phyloP scores from a whole-genome alignment of 1,139 yeast genomes.

The Sugiyamaella neomexicana region DNA sequence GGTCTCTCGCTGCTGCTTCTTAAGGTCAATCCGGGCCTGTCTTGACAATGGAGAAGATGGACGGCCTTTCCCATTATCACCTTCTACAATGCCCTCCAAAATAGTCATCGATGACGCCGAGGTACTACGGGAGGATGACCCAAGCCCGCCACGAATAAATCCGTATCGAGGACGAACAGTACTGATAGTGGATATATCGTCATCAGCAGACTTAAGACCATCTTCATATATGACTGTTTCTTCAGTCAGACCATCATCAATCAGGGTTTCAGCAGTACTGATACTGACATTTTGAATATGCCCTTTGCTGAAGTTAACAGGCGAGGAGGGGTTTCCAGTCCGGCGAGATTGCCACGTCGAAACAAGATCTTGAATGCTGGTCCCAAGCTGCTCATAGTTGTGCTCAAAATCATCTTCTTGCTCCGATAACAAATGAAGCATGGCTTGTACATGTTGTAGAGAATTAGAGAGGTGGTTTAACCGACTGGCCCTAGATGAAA shows the following conservation, averaged over 20 bases:
- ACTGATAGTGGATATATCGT: background rate
- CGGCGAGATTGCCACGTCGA: constrained; percentile 36
- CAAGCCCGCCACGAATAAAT: constrained; percentile 14
- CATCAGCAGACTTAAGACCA: background rate
- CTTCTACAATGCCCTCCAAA: constrained; percentile 31
- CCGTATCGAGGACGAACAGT: constrained; percentile 20
- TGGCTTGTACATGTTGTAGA: constrained; percentile 41
- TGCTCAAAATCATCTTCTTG: constrained; percentile 28
- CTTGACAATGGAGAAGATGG: constrained; percentile 26
- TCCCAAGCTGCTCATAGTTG: constrained; percentile 38
- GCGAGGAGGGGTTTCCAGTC: constrained; percentile 1
- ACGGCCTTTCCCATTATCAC: constrained; percentile 17
- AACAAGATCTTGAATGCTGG: constrained; percentile 36
- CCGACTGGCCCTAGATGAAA: constrained; percentile 9
- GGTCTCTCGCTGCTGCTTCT: constrained; percentile 29
- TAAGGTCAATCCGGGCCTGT: constrained; percentile 33
- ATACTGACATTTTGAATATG: constrained; percentile 17
- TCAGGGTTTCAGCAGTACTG: constrained; percentile 24
- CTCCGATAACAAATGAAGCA: constrained; percentile 39
- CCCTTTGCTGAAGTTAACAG: constrained; percentile 1
- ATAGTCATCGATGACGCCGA: constrained; percentile 24
- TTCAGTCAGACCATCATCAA: constrained; percentile 16
- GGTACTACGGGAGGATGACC: constrained; percentile 7
- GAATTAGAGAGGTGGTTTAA: constrained; percentile 34
- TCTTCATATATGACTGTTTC: background rate